Evolutionary conservation across 805 yeast genomes (phyloP).

Genomic region (Metschnikowia gelsemii): DNA sequence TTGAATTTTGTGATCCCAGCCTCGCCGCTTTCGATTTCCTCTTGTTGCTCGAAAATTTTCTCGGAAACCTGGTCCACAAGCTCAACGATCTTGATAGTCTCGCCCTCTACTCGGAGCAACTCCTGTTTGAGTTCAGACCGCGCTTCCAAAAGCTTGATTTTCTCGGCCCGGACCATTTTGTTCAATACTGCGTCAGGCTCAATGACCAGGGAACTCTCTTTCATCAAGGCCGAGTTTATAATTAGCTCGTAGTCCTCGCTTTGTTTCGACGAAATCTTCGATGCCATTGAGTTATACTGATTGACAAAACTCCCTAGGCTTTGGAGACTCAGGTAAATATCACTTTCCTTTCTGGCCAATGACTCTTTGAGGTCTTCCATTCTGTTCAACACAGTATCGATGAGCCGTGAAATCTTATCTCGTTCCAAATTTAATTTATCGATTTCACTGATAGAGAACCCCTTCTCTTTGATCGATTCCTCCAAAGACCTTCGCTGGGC

Average conservation of each 20-base stretch:
- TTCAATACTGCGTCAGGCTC: conserved; percentile 41
- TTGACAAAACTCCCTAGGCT: conserved; percentile 51
- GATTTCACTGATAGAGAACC: conserved; percentile 60
- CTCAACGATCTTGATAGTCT: conserved; percentile 56
- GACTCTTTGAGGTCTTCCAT: conserved; percentile 47
- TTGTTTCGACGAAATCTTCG: conserved; percentile 41
- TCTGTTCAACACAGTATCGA: conserved; percentile 46
- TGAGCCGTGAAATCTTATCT: conserved; percentile 52
- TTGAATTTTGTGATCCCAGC: conserved; percentile 53
- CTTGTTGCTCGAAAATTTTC: conserved; percentile 54
- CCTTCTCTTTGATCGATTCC: conserved; percentile 46
- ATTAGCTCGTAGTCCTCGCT: conserved; percentile 40
- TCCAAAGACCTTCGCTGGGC: conserved; percentile 43
- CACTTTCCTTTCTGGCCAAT: conserved; percentile 49
- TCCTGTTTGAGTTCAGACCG: conserved; percentile 39
- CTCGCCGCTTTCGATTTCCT: conserved; percentile 55
- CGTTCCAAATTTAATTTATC: conserved; percentile 63
- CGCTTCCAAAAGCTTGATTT: conserved; percentile 33
- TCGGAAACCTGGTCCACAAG: conserved; percentile 56
- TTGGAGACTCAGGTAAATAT: conserved; percentile 49
- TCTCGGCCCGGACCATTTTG: conserved; percentile 47
- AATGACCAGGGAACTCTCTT: conserved; percentile 16
- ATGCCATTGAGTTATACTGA: conserved; percentile 55
- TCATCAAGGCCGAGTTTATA: conserved; percentile 22
- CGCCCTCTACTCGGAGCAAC: conserved; percentile 55